Conservation (phyloP, 352 stramenopile genomes). For the Globisporangium nunn region DNA sequence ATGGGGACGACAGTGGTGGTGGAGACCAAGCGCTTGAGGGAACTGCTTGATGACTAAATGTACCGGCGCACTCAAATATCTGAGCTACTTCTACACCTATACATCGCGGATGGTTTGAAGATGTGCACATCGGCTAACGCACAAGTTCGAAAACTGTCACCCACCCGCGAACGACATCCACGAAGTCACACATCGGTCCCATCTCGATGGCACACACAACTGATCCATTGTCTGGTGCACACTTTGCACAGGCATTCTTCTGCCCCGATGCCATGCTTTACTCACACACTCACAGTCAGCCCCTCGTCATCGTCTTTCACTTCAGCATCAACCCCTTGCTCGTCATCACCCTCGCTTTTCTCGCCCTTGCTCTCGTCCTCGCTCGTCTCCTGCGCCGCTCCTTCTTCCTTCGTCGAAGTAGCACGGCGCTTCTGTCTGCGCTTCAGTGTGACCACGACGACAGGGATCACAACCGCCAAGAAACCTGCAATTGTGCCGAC, state of each 20-base stretch:
- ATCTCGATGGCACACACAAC: too few relatives aligned
- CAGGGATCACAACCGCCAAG: neutral
- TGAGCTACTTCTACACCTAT: too few relatives aligned
- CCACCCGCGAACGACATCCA: too few relatives aligned
- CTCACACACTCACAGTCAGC: neutral
- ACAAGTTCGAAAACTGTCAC: too few relatives aligned
- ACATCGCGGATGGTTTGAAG: too few relatives aligned
- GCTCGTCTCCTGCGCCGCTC: neutral
- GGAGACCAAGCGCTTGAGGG: neutral
- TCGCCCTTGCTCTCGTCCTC: neutral
- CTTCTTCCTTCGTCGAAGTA: neutral
- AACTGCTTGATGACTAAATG: neutral
- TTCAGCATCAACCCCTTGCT: neutral
- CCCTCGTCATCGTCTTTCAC: neutral
- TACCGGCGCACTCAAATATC: too few relatives aligned
- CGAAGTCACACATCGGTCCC: too few relatives aligned
- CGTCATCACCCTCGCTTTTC: neutral
- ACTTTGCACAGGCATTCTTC: too few relatives aligned
- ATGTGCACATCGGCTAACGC: too few relatives aligned
- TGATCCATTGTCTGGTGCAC: neutral
- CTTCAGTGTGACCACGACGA: neutral
- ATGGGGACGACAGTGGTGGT: neutral
- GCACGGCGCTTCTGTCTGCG: neutral
- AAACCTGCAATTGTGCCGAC: neutral
- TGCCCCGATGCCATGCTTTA: too few relatives aligned